phyloP scores from a whole-genome alignment of 805 yeast genomes.

The Candida railenensis region DNA sequence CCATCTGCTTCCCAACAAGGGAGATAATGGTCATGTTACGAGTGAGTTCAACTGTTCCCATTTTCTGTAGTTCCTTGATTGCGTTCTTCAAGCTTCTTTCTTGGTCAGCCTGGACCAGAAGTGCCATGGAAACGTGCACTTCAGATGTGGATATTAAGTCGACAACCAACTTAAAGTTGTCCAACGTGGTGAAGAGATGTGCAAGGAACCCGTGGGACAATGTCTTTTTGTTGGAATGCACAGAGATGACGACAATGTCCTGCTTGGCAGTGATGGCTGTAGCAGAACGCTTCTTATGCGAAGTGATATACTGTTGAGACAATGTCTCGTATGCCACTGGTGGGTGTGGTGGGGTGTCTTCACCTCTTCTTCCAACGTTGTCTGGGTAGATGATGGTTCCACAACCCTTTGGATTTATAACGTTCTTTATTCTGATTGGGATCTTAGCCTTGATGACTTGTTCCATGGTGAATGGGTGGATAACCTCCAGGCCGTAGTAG shows the following conservation, averaged over 20 bases:
- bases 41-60: conserved; percentile 89
- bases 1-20: conserved; percentile 95
- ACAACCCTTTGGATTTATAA: conserved; percentile 85
- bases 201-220: conserved; percentile 95
- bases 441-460: conserved; percentile 95
- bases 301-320: conserved; percentile 32
- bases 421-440: conserved; percentile 96
- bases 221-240: conserved; percentile 91
- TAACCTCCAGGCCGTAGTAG: conserved; percentile 96
- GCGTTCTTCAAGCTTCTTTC: conserved; percentile 67
- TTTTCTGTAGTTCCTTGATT: conserved; percentile 68
- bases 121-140: conserved; percentile 97
- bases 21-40: conserved; percentile 88
- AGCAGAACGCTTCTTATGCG: conserved; percentile 61
- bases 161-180: conserved; percentile 80
- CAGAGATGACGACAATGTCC: conserved; percentile 86
- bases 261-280: conserved; percentile 97
- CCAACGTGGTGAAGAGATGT: conserved; percentile 81
- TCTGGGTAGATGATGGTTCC: conserved; percentile 96
- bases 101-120: conserved; percentile 71
- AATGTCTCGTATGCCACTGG: conserved; percentile 68
- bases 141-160: conserved; percentile 96
- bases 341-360: conserved; percentile 91
- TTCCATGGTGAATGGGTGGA: conserved; percentile 99
- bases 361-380: conserved; percentile 80